These are phyloP conservation scores for Candida piceae DNA, from an alignment of 805 yeast genomes.

Conservation along the genomic window DNA sequence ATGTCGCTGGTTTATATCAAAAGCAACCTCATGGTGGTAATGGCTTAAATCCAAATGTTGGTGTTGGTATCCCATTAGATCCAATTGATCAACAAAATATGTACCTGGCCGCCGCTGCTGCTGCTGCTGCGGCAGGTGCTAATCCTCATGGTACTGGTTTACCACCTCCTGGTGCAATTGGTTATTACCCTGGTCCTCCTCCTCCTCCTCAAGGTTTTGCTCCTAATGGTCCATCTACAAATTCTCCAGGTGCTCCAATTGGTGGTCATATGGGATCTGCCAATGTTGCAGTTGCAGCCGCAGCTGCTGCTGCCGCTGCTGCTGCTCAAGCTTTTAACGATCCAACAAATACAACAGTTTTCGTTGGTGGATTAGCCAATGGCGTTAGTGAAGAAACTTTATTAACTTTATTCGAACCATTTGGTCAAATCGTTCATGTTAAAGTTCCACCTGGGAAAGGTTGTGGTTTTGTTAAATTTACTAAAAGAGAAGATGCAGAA, in stretches of 20 bases:
- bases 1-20: slow-evolving; percentile 11
- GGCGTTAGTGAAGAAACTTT: slow-evolving; percentile 60
- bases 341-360: slow-evolving; percentile 73
- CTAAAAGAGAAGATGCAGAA: slow-evolving; percentile 67
- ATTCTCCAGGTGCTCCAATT: slow-evolving; percentile 6
- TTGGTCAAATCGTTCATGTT: slow-evolving; percentile 64
- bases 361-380: slow-evolving; percentile 62
- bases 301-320: slow-evolving; percentile 8
- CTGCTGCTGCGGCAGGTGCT: slow-evolving; percentile 13
- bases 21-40: slow-evolving; percentile 11
- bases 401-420: slow-evolving; percentile 59
- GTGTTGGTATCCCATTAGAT: slow-evolving; percentile 15
- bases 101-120: slow-evolving; percentile 16
- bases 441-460: slow-evolving; percentile 77
- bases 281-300: too few species aligned
- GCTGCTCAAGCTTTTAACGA: slow-evolving; percentile 33
- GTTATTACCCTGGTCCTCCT: slow-evolving; percentile 20
- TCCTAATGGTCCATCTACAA: slow-evolving; percentile 10
- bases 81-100: slow-evolving; percentile 21
- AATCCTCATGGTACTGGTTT: slow-evolving; percentile 9
- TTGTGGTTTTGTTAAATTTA: slow-evolving; percentile 72
- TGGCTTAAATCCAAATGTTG: slow-evolving; percentile 8
- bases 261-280: slow-evolving; percentile 3
- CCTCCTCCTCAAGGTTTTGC: slow-evolving; percentile 17
- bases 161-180: slow-evolving; percentile 19